These are phyloP conservation scores for Chamaenerion angustifolium DNA, from an alignment of 345 rosid species.

Conservation along the genomic window DNA sequence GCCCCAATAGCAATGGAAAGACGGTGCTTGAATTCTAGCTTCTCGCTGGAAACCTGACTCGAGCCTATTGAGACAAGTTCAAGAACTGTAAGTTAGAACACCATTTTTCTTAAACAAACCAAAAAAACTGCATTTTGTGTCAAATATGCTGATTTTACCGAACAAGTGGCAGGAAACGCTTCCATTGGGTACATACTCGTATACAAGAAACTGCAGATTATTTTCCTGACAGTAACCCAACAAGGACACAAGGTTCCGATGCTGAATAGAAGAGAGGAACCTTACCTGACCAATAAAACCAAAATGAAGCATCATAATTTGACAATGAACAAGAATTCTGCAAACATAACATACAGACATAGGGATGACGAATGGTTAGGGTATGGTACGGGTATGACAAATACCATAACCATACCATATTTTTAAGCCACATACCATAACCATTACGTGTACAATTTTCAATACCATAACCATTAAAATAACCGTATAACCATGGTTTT, in stretches of 20 bases:
- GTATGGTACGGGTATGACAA: too few species aligned
- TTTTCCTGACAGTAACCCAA: constrained; percentile 90
- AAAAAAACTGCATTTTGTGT: constrained; percentile 5
- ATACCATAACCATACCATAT: too few species aligned
- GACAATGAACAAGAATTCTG: too few species aligned
- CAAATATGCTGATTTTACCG: constrained; percentile 30
- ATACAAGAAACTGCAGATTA: constrained; percentile 61
- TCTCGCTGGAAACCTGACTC: constrained; percentile 50
- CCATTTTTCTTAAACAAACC: background rate
- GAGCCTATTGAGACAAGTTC: constrained; percentile 29
- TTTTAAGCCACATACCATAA: too few species aligned
- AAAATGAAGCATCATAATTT: constrained; percentile 3
- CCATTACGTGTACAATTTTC: too few species aligned
- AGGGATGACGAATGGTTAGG: too few species aligned
- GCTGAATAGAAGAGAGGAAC: constrained; percentile 74
- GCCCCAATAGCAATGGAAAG: constrained; percentile 85
- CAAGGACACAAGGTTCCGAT: constrained; percentile 71
- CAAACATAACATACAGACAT: too few species aligned
- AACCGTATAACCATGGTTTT: too few species aligned
- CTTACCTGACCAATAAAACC: constrained; percentile 40
- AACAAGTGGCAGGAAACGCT: constrained; percentile 95
- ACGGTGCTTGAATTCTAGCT: constrained; percentile 88
- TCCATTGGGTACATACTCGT: constrained; percentile 88
- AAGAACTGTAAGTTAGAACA: constrained; percentile 1
- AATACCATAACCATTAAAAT: too few species aligned